Evolutionary conservation across 2,329 filamentous ascomycete species (phyloP).

Genomic region (Furcasterigmium sp.): DNA sequence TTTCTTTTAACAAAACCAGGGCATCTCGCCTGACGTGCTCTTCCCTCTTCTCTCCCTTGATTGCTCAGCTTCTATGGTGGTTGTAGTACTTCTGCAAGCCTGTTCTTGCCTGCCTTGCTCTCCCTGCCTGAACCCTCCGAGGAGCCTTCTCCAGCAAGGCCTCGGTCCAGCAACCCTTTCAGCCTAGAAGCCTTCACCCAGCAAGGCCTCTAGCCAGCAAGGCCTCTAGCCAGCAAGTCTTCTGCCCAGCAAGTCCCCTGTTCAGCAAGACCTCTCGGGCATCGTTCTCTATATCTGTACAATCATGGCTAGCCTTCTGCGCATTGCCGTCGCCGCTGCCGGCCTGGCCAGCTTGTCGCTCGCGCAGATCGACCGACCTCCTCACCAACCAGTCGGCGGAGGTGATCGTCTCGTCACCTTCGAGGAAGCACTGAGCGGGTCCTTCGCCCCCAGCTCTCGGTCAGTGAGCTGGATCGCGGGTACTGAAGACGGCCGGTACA

Average conservation of each 20-base stretch:
- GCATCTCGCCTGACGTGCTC: neutral
- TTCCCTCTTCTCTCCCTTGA: neutral
- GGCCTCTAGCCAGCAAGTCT: neutral
- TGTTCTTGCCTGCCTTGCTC: neutral
- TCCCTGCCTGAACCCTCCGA: neutral
- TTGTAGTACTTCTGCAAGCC: neutral
- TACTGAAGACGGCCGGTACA: constrained; percentile 57
- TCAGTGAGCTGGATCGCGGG: constrained; percentile 53
- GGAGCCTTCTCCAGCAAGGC: too few species aligned
- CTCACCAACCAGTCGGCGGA: constrained; percentile 49
- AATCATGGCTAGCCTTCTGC: constrained; percentile 8
- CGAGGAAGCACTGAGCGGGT: constrained; percentile 50
- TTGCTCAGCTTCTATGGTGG: neutral
- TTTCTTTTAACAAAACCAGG: neutral
- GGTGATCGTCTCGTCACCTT: constrained; percentile 53
- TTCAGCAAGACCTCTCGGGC: neutral
- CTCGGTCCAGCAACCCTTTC: too few species aligned
- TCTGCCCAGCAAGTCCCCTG: neutral
- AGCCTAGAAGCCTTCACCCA: too few species aligned
- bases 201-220: too few species aligned
- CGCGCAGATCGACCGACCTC: constrained; percentile 40
- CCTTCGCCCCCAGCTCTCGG: constrained; percentile 39
- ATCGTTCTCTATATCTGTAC: neutral
- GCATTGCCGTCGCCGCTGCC: constrained; percentile 3
- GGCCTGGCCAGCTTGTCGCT: constrained; percentile 8